phyloP scores from a whole-genome alignment of 2,329 filamentous ascomycete species.

The Nemania serpens region DNA sequence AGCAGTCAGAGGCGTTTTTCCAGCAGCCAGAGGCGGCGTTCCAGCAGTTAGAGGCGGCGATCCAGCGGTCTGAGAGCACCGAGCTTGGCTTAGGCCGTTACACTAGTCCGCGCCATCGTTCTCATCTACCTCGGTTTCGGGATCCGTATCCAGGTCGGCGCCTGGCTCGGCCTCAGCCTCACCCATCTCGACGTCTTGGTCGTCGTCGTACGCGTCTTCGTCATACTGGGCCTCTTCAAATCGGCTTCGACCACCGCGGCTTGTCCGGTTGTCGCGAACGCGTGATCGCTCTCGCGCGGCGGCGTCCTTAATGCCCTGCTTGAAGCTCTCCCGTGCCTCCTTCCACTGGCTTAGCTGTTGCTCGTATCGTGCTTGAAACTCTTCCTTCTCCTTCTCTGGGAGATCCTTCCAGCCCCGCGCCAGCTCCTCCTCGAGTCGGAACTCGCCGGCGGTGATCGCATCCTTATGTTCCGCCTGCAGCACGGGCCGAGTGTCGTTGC shows the following conservation, averaged over 20 bases:
- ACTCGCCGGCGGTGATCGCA: conserved; percentile 40
- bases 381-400: conserved; percentile 53
- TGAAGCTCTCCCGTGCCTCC: conserved; percentile 49
- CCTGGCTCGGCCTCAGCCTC: conserved; percentile 24
- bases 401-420: conserved; percentile 60
- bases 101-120: conserved; percentile 37
- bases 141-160: conserved; percentile 34
- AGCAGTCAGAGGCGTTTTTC: no score
- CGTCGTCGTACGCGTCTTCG: conserved; percentile 34
- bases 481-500: conserved; percentile 52
- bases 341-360: conserved; percentile 48
- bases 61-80: no score
- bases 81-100: no score
- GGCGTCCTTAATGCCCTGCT: conserved; percentile 39
- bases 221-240: conserved; percentile 38
- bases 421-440: conserved; percentile 59
- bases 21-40: no score
- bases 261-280: conserved; percentile 22
- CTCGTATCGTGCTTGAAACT: conserved; percentile 52
- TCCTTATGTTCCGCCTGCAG: conserved; percentile 53
- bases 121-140: conserved; percentile 43
- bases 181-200: conserved; percentile 32
- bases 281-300: conserved; percentile 39
- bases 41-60: no score
- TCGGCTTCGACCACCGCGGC: conserved; percentile 33